phyloP scores from a whole-genome alignment of 2,329 filamentous ascomycete genomes.

The Fusarium neocosmosporiellum region DNA sequence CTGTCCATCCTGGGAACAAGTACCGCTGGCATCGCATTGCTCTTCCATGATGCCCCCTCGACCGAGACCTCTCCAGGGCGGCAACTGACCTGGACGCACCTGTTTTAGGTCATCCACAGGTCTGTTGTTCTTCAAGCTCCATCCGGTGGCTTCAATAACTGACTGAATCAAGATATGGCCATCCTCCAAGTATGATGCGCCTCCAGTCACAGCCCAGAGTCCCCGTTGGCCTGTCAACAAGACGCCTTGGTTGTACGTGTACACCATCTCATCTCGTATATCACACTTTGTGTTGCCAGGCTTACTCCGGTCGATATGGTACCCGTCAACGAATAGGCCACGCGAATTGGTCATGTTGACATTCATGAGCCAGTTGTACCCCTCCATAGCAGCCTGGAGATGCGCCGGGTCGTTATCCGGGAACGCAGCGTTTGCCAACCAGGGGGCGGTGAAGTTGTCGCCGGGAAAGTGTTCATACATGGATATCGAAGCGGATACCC shows the following conservation, averaged over 20 bases:
- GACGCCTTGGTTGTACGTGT: slow-evolving; percentile 96
- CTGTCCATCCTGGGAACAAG: slow-evolving; percentile 85
- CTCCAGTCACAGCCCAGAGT: slow-evolving; percentile 82
- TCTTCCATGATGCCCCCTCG: slow-evolving; percentile 86
- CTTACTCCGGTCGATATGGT: slow-evolving; percentile 76
- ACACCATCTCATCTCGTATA: slow-evolving; percentile 86
- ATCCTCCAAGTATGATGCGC: slow-evolving; percentile 77
- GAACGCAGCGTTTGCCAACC: slow-evolving; percentile 50
- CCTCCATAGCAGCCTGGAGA: slow-evolving; percentile 78
- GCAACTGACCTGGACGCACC: slow-evolving; percentile 52
- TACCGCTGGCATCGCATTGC: slow-evolving; percentile 77
- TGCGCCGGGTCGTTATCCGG: slow-evolving; percentile 68
- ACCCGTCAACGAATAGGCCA: slow-evolving; percentile 88
- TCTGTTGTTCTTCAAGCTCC: slow-evolving; percentile 60
- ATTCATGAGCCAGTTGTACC: slow-evolving; percentile 81
- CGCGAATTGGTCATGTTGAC: slow-evolving; percentile 83
- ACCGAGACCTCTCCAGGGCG: slow-evolving; percentile 79
- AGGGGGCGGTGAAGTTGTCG: slow-evolving; percentile 79
- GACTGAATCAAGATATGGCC: slow-evolving; percentile 81
- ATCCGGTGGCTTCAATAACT: slow-evolving; percentile 84
- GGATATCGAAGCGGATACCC: slow-evolving; percentile 81
- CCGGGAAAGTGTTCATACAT: slow-evolving; percentile 95
- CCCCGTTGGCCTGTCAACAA: slow-evolving; percentile 83
- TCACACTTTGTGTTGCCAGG: slow-evolving; percentile 81
- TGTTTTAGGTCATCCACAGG: slow-evolving; percentile 55